Evolutionary conservation across 108 stramenopile genomes (phyloP).

Genomic region (Nitzschia putrida): DNA sequence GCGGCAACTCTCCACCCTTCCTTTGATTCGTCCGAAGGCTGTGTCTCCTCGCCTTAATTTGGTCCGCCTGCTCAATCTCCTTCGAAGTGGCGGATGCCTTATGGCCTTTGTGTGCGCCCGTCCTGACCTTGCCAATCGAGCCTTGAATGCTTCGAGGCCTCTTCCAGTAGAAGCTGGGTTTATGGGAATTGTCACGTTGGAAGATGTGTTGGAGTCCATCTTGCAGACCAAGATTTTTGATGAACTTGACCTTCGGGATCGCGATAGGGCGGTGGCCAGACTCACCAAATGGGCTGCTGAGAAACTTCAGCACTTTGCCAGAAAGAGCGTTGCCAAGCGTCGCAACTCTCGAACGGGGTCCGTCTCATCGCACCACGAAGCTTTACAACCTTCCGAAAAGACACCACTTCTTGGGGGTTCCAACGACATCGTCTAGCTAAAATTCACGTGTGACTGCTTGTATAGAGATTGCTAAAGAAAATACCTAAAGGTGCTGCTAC

Average conservation of each 20-base stretch:
- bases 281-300: slow-evolving; percentile 60
- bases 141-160: slow-evolving; percentile 29
- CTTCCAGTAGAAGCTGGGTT: slow-evolving; percentile 51
- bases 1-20: slow-evolving; percentile 45
- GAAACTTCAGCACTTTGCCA: slow-evolving; percentile 7
- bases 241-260: slow-evolving; percentile 50
- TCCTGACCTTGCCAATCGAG: slow-evolving; percentile 58
- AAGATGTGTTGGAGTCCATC: slow-evolving; percentile 58
- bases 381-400: slow-evolving; percentile 4
- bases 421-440: no score
- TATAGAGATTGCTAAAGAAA: no score
- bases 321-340: slow-evolving; percentile 8
- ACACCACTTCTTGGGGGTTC: slow-evolving; percentile 1
- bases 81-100: slow-evolving; percentile 47
- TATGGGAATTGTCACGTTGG: slow-evolving; percentile 66
- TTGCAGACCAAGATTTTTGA: slow-evolving; percentile 63
- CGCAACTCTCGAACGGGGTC: slow-evolving; percentile 27
- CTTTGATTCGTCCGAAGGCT: slow-evolving; percentile 49
- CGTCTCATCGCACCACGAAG: slow-evolving; percentile 1
- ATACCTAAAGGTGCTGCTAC: no score
- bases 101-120: slow-evolving; percentile 70
- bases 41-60: slow-evolving; percentile 57
- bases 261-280: slow-evolving; percentile 46
- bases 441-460: no score
- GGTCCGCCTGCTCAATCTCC: slow-evolving; percentile 47